Percentiles rank a stretch among this genome's conserved stretches.
Conservation (phyloP, 1,139 yeast species). For the Suhomyces chickasaworum region DNA sequence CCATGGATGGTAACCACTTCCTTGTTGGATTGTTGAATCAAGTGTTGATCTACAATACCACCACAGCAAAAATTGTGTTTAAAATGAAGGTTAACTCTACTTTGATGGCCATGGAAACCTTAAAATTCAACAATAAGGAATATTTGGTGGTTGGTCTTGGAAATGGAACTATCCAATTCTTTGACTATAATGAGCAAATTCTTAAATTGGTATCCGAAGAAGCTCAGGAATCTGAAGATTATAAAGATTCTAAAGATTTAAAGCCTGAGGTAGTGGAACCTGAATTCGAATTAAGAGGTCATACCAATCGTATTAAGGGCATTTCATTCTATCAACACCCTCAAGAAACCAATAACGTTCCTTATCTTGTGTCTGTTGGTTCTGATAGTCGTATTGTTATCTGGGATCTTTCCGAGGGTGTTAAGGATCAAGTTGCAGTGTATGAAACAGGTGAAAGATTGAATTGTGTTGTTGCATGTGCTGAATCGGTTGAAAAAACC, state of each 20-base stretch:
- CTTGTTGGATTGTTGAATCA: constrained; percentile 72
- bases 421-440: constrained; percentile 81
- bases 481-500: constrained; percentile 75
- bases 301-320: constrained; percentile 82
- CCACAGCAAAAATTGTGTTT: constrained; percentile 58
- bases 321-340: constrained; percentile 55
- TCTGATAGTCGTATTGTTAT: constrained; percentile 92
- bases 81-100: constrained; percentile 54
- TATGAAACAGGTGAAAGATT: constrained; percentile 92
- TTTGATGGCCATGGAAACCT: constrained; percentile 67
- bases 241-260: constrained; percentile 32
- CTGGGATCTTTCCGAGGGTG: constrained; percentile 63
- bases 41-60: constrained; percentile 65
- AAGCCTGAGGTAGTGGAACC: constrained; percentile 43
- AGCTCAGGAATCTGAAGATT: no score
- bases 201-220: constrained; percentile 20
- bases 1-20: constrained; percentile 62
- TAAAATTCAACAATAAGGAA: constrained; percentile 47
- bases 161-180: constrained; percentile 71
- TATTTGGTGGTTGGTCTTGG: constrained; percentile 69
- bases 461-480: constrained; percentile 78
- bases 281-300: constrained; percentile 68
- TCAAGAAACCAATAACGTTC: constrained; percentile 34
- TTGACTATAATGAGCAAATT: constrained; percentile 38
- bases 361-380: constrained; percentile 75